Evolutionary conservation across 2,329 filamentous ascomycete genomes (phyloP), one percentile per base, ranked within the genome.

Genomic region (Trichoderma sp.): DNA sequence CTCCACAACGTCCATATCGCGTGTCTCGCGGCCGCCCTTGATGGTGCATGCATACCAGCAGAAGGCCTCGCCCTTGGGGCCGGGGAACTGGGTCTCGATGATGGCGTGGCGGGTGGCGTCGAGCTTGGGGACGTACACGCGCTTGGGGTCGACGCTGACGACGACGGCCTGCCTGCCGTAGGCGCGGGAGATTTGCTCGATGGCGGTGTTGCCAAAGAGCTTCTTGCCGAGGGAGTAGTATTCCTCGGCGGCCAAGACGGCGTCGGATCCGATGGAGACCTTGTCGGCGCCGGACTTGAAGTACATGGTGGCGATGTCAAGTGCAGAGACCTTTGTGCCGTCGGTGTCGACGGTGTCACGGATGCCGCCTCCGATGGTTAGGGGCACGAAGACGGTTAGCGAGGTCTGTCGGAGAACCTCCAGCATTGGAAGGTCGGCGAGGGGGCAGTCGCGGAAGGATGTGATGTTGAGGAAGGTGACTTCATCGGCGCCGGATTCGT

Each of bases 21-120:
- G 88, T n/a, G 91, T 94, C 81, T 98, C 94, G 70, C 95, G 89
- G 7, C 95, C 95, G 56, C 95, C 95, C 81, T 94, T 96, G 82
- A 97, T 93, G 7, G 95, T 99, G 81, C 95, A 98, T 68, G 95
- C 94, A 78, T 97, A 99, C 94, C 94, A 99, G 82, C 93, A 97
- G 79, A 89, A 91, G 63, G 83, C 82, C 79, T 97, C 92, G 32
- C 93, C 93, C 52, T 86, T 85, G 25, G 92, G 89, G 9, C 94
- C 93, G 0, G 88, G 89, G 70, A 83, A 86, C 0, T 80, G 77
- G 0, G 94, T 97, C 75, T 85, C 82, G 75, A 97, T 82, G 15
- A 90, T 92, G 78, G 83, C 81, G 79, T 95, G 91, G 74, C 92
- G 90, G 1, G 86, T 85, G 64, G 92, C 93, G 59, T 90, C 87